Conservation (phyloP, 2,329 filamentous ascomycete species). For the Cercospora nicotianae region DNA sequence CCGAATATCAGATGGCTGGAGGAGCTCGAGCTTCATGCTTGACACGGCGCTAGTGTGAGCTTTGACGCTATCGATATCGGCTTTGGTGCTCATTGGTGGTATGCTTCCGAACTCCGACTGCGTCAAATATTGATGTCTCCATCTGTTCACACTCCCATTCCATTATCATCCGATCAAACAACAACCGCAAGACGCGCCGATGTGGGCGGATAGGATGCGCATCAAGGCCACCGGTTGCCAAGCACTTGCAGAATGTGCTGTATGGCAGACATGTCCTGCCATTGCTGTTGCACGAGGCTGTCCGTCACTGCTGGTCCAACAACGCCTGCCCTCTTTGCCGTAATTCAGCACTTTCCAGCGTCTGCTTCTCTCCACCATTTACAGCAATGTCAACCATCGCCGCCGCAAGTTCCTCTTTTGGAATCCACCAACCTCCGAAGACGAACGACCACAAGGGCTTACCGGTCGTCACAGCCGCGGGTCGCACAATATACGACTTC, state of each 20-base stretch:
- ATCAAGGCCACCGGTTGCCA: not conserved
- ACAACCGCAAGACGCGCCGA: not conserved
- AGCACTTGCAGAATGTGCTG: not conserved
- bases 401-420: constrained; percentile 26
- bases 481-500: constrained; percentile 32
- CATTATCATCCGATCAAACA: not conserved
- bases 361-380: constrained; percentile 21
- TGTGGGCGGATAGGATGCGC: not conserved
- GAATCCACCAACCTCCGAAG: constrained; percentile 22
- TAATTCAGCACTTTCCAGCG: constrained; percentile 27
- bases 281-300: not conserved
- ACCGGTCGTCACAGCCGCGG: constrained; percentile 26
- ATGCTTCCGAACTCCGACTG: not conserved
- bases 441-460: constrained; percentile 19
- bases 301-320: not conserved
- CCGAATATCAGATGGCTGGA: constrained; percentile 7
- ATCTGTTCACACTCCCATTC: not conserved
- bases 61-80: constrained; percentile 4
- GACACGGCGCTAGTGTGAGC: not conserved
- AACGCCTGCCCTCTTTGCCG: constrained; percentile 17
- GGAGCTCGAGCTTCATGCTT: constrained; percentile 2
- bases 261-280: not conserved
- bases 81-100: not conserved
- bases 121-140: not conserved
- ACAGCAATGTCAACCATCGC: constrained; percentile 29